A percentile compares a stretch with the other conserved stretches of the same genome.
phyloP scores from a whole-genome alignment of 345 rosid genomes.

The Camelina neglecta region DNA sequence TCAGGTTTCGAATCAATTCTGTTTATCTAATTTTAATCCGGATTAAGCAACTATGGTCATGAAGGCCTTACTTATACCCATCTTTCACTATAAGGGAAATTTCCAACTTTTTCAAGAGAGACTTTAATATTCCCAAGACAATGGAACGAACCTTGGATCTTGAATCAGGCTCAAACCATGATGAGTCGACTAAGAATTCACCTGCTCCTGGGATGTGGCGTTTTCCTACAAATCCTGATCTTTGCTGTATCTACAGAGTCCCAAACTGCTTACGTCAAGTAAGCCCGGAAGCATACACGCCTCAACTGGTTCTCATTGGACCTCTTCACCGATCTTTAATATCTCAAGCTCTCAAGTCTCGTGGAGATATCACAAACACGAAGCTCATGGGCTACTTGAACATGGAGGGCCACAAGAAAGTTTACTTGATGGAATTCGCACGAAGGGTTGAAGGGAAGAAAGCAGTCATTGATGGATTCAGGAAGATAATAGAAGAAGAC shows the following conservation, averaged over 20 bases:
- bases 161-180: neutral
- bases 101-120: too few relatives aligned
- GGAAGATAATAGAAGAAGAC: neutral
- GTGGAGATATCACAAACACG: neutral
- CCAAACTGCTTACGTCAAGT: neutral
- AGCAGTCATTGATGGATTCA: neutral
- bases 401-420: conserved; percentile 23
- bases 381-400: conserved; percentile 14
- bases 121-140: neutral
- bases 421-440: neutral
- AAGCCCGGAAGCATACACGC: conserved; percentile 24
- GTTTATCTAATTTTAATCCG: too few relatives aligned
- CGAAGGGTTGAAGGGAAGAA: neutral
- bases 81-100: too few relatives aligned
- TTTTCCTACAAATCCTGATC: neutral
- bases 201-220: conserved; percentile 18
- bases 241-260: conserved; percentile 32
- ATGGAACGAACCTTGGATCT: neutral
- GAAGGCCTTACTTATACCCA: too few relatives aligned
- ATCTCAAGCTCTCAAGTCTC: neutral
- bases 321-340: conserved; percentile 28
- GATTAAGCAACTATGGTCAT: too few relatives aligned
- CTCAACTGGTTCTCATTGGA: conserved; percentile 4
- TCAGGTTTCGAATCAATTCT: too few relatives aligned
- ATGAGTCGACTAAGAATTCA: neutral